phyloP scores from a whole-genome alignment of 2,329 filamentous ascomycete genomes.

The Fusarium abutilonis region DNA sequence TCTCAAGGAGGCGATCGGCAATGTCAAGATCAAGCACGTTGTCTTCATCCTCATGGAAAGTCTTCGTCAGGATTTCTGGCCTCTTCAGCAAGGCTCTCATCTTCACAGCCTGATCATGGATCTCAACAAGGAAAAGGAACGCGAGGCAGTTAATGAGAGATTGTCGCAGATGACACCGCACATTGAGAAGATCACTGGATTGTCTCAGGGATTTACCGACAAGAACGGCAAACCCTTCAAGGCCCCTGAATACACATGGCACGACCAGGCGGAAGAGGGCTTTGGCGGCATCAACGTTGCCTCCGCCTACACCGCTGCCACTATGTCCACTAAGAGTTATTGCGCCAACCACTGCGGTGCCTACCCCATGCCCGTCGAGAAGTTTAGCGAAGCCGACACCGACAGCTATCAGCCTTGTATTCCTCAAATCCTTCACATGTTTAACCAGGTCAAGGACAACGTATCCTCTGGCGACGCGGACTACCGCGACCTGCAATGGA shows the following conservation, averaged over 20 bases:
- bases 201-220: slow-evolving; percentile 34
- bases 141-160: slow-evolving; percentile 46
- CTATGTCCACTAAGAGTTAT: slow-evolving; percentile 58
- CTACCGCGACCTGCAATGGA: slow-evolving; percentile 48
- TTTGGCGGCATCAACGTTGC: slow-evolving; percentile 55
- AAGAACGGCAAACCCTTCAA: slow-evolving; percentile 44
- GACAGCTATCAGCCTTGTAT: slow-evolving; percentile 58
- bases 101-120: slow-evolving; percentile 49
- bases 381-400: slow-evolving; percentile 55
- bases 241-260: slow-evolving; percentile 45
- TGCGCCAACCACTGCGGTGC: slow-evolving; percentile 56
- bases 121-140: slow-evolving; percentile 31
- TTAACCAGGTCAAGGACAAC: slow-evolving; percentile 46
- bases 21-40: slow-evolving; percentile 56
- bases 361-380: slow-evolving; percentile 55
- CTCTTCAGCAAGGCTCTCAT: slow-evolving; percentile 54
- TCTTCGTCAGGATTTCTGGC: slow-evolving; percentile 58
- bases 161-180: slow-evolving; percentile 41
- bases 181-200: slow-evolving; percentile 37
- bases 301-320: slow-evolving; percentile 54
- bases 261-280: slow-evolving; percentile 29
- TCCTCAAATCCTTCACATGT: slow-evolving; percentile 51
- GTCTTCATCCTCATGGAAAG: slow-evolving; percentile 57
- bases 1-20: slow-evolving; percentile 42
- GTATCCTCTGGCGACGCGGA: slow-evolving; percentile 28